Evolutionary conservation across 2,329 filamentous ascomycete species (phyloP), one percentile per base, ranked within the genome.

Genomic region (Lasiodiplodia hormozganensis): DNA sequence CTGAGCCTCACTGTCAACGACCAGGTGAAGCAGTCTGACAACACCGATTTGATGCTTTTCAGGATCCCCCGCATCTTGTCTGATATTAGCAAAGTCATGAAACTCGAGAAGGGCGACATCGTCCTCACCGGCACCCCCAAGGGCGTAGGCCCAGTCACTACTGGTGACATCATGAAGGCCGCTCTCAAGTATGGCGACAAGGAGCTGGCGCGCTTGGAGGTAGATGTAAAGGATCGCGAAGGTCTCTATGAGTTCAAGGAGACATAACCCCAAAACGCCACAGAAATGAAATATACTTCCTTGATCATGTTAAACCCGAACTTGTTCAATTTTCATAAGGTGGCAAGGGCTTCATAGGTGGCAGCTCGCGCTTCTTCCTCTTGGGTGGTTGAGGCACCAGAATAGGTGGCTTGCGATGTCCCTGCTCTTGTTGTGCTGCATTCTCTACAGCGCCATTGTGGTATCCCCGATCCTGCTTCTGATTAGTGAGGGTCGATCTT

Each of bases 101-200:
- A 93, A 10, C 85, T 99, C 69, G 91, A 97, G 81, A 88, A 92
- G 76, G 96, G 95, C 60, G 96, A 99, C 80, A 90, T 99, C 76
- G 89, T 99, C 60, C 83, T 99, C 74, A 99, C 96, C n/a, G 96
- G 96, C 21, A 99, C 96, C 62, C 96, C 96, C 62, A 97, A 97
- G 83, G 96, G 96, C 14, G 96, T 99, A 1, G 96, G 96, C 1
- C 86, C 90, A 23, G 94, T 97, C 1, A 88, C 89, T 70, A 89
- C 92, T 1, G 96, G 96, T 2, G 94, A 99, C 82, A 85, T 95
- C 38, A 93, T 99, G 87, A 90, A 86, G 71, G 94, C 92, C 31
- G 94, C 94, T 4, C 85, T 98, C 73, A 89, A 88, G 77, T 89
- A 97, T 36, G 65, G 65, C 11, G 65, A 67, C 21, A 89, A 91